These are phyloP conservation scores for Trichoderma brevicompactum DNA, from an alignment of 2,329 filamentous ascomycete genomes.

Conservation along the genomic window DNA sequence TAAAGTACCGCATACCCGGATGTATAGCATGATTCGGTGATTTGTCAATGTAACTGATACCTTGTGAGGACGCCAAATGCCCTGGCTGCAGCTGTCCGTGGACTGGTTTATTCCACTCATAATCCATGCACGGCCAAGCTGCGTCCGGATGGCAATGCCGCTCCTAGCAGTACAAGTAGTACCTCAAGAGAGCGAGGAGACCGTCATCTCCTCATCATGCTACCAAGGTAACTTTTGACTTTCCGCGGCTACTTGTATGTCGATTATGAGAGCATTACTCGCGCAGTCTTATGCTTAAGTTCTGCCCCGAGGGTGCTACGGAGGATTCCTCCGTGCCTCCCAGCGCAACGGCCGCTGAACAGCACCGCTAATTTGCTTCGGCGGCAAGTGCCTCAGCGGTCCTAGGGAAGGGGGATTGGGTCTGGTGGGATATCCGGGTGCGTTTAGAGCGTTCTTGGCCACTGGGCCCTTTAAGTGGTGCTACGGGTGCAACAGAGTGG, in stretches of 20 bases:
- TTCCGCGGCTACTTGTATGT: not conserved
- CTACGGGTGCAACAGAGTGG: not conserved
- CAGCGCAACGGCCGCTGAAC: not conserved
- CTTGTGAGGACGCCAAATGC: too few relatives aligned
- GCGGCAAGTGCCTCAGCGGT: not conserved
- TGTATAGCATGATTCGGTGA: too few relatives aligned
- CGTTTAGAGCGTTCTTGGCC: not conserved
- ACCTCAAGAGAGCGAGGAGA: not conserved
- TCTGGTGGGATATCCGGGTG: not conserved
- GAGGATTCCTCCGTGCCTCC: not conserved
- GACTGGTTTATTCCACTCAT: not conserved
- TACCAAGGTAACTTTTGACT: not conserved
- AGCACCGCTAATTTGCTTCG: not conserved
- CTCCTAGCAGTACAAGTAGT: not conserved
- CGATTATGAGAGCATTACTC: slow-evolving; percentile 8
- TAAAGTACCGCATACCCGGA: not conserved
- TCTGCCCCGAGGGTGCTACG: slow-evolving; percentile 8
- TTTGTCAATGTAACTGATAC: too few relatives aligned
- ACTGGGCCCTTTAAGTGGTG: slow-evolving; percentile 10
- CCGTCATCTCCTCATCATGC: not conserved
- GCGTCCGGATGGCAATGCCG: slow-evolving; percentile 5
- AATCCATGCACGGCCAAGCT: slow-evolving; percentile 23
- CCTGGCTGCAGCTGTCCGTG: not conserved
- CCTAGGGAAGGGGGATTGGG: slow-evolving; percentile 2
- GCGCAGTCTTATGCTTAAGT: slow-evolving; percentile 4